These are phyloP conservation scores for Lentinula sp. DNA, from an alignment of 768 basidiomycete genomes.

Conservation along the genomic window DNA sequence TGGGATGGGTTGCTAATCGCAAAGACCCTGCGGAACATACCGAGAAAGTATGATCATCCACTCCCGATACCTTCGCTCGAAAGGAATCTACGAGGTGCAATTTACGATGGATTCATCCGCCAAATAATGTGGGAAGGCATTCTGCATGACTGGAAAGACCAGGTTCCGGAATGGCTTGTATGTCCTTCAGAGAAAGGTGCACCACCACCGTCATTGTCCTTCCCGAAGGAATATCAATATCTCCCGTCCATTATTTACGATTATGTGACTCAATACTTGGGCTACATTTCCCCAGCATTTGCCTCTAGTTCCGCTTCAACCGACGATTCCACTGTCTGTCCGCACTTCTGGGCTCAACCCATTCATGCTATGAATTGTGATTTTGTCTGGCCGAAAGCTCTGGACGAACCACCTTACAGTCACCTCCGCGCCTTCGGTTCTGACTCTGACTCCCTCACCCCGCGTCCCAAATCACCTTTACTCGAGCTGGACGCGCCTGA, in stretches of 20 bases:
- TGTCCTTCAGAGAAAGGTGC: slow-evolving; percentile 41
- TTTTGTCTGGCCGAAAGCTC: slow-evolving; percentile 69
- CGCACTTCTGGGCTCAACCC: slow-evolving; percentile 71
- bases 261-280: slow-evolving; percentile 9
- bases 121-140: slow-evolving; percentile 85
- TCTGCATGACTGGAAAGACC: slow-evolving; percentile 57
- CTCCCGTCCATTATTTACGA: neutral
- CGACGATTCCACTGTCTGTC: slow-evolving; percentile 64
- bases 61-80: slow-evolving; percentile 68
- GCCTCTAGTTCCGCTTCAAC: neutral
- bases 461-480: slow-evolving; percentile 19
- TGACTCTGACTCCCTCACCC: slow-evolving; percentile 8
- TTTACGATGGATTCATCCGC: slow-evolving; percentile 85
- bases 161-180: slow-evolving; percentile 56
- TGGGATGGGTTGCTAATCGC: slow-evolving; percentile 87
- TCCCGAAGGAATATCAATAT: slow-evolving; percentile 5
- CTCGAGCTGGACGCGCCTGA: slow-evolving; percentile 78
- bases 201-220: neutral
- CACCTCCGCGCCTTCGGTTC: slow-evolving; percentile 8
- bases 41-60: slow-evolving; percentile 70
- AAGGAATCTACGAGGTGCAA: slow-evolving; percentile 60
- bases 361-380: slow-evolving; percentile 79
- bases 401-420: slow-evolving; percentile 46
- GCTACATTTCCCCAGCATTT: neutral
- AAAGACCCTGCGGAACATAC: slow-evolving; percentile 69